A percentile compares a stretch with the other conserved stretches of the same genome.
Conservation (phyloP, 2,329 filamentous ascomycete genomes). For the Thelonectria discophora region DNA sequence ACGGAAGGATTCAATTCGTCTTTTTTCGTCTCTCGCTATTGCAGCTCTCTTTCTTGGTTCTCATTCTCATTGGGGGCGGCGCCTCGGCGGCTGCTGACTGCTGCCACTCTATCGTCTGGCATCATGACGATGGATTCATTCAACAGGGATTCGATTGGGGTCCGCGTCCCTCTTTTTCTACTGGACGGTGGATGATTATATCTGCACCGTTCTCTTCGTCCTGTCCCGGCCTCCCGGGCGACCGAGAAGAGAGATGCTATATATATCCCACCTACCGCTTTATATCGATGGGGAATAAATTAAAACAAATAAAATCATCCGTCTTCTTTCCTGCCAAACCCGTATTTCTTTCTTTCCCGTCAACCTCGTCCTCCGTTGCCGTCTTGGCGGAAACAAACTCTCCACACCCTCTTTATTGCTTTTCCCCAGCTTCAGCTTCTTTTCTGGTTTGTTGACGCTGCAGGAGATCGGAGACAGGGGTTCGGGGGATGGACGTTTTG, state of each 20-base stretch:
- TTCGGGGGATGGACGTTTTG: not conserved
- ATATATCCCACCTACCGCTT: not conserved
- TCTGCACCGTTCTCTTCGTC: not conserved
- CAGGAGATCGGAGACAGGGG: conserved; percentile 22
- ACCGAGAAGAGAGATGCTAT: not conserved
- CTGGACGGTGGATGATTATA: not conserved
- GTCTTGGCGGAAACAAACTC: not conserved
- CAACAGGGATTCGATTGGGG: no score
- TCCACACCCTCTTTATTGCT: not conserved
- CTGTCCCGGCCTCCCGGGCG: not conserved
- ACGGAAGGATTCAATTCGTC: not conserved
- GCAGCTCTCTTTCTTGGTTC: no score
- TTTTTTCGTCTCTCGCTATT: no score
- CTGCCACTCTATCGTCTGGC: not conserved
- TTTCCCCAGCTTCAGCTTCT: conserved; percentile 2
- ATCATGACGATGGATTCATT: no score
- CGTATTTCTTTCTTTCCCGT: not conserved
- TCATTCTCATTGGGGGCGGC: conserved; percentile 1
- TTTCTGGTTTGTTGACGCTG: not conserved
- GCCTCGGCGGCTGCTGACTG: conserved; percentile 17
- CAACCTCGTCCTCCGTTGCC: not conserved
- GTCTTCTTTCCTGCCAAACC: no score
- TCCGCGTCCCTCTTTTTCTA: no score
- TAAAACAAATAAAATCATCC: no score
- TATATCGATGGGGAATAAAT: no score